Evolutionary conservation across 129 eudicot species (phyloP).

Genomic region (Flaveria trinervia): DNA sequence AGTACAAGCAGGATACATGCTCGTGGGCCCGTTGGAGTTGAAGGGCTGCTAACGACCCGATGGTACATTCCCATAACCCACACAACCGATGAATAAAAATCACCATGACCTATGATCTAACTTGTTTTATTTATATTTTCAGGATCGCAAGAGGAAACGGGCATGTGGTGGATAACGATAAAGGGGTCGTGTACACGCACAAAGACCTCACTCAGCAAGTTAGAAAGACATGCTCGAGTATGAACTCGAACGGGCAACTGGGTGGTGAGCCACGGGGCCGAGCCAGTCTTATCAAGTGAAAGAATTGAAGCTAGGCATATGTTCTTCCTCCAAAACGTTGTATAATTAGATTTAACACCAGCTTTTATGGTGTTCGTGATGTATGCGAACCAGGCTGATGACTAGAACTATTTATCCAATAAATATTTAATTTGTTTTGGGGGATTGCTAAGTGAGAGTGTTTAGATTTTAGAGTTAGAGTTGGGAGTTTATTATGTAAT

Average conservation of each 20-base stretch:
- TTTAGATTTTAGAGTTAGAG: constrained; percentile 4
- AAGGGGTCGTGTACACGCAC: constrained; percentile 81
- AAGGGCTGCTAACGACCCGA: constrained; percentile 91
- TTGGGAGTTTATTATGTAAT: constrained; percentile 11
- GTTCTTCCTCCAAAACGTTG: constrained; percentile 28
- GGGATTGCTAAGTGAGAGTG: constrained; percentile 17
- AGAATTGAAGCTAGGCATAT: constrained; percentile 16
- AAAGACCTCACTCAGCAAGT: constrained; percentile 55
- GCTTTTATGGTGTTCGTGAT: constrained; percentile 45
- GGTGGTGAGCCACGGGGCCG: constrained; percentile 16
- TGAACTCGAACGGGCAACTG: constrained; percentile 17
- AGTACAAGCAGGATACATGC: constrained; percentile 99
- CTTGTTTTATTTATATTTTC: constrained; percentile 1
- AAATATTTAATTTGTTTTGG: constrained; percentile 27
- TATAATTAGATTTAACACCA: constrained; percentile 28
- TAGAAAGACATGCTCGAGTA: constrained; percentile 9
- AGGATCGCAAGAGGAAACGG: constrained; percentile 80
- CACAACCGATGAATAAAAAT: neutral
- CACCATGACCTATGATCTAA: neutral
- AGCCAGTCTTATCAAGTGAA: constrained; percentile 30
- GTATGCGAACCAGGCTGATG: constrained; percentile 40
- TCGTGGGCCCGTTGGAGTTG: constrained; percentile 99
- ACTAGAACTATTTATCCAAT: constrained; percentile 7
- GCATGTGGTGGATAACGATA: constrained; percentile 83
- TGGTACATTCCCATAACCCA: constrained; percentile 47